These are phyloP conservation scores for Suhomyces atakaporum DNA, from an alignment of 1,139 yeast genomes.

Conservation along the genomic window DNA sequence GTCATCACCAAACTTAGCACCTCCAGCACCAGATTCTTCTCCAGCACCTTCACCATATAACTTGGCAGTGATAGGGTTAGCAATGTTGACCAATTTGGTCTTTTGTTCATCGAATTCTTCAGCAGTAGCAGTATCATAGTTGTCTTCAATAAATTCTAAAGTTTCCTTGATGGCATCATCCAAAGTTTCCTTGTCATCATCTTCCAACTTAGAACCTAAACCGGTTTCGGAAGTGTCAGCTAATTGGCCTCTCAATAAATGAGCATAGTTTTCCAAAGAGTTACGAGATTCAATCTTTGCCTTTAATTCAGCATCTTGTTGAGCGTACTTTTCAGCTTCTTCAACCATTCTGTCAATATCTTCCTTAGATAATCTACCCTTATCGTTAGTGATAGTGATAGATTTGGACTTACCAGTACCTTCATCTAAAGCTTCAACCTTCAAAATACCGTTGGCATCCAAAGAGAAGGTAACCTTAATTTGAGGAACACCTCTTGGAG, in stretches of 20 bases:
- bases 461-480: slow-evolving; percentile 49
- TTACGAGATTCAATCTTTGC: slow-evolving; percentile 70
- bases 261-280: slow-evolving; percentile 52
- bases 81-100: slow-evolving; percentile 79
- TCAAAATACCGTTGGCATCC: slow-evolving; percentile 52
- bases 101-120: slow-evolving; percentile 95
- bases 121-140: slow-evolving; percentile 80
- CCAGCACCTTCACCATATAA: slow-evolving; percentile 65
- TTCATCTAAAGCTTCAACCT: slow-evolving; percentile 49
- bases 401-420: slow-evolving; percentile 77
- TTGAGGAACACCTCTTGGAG: slow-evolving; percentile 54
- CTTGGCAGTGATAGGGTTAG: slow-evolving; percentile 92
- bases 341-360: slow-evolving; percentile 93
- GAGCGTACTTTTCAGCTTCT: slow-evolving; percentile 89
- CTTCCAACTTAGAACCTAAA: slow-evolving; percentile 76
- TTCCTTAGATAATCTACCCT: slow-evolving; percentile 93
- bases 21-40: slow-evolving; percentile 41
- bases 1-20: slow-evolving; percentile 52
- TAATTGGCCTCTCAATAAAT: slow-evolving; percentile 54
- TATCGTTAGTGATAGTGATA: slow-evolving; percentile 93
- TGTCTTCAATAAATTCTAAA: slow-evolving; percentile 86
- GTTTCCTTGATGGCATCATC: slow-evolving; percentile 87
- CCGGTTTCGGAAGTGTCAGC: slow-evolving; percentile 62
- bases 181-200: slow-evolving; percentile 89
- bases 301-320: slow-evolving; percentile 81